These are phyloP conservation scores for Tetrahymena malaccensis DNA, from an alignment of 73 alveolate genomes.

Conservation along the genomic window DNA sequence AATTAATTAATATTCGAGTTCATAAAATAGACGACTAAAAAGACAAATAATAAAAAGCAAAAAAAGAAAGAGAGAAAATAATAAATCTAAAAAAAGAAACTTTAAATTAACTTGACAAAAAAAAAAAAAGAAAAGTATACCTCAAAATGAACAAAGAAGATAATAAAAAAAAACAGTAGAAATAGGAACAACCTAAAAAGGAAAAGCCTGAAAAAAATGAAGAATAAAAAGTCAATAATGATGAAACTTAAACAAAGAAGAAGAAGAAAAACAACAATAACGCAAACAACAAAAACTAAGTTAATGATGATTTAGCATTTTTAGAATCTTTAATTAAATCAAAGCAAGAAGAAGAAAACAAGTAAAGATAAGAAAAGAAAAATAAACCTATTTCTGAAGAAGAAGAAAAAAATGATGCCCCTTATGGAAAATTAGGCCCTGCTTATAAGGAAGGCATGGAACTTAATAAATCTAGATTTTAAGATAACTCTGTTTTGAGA, in stretches of 20 bases:
- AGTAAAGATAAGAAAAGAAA: not conserved
- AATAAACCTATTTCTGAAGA: not conserved
- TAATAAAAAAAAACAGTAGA: not conserved
- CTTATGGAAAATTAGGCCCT: constrained; percentile 24
- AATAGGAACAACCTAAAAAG: not conserved
- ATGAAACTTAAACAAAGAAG: not conserved
- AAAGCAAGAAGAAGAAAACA: not conserved
- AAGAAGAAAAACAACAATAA: not conserved
- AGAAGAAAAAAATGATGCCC: not conserved
- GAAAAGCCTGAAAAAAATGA: not conserved
- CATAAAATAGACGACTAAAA: not conserved
- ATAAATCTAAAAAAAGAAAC: not conserved
- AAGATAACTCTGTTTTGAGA: constrained; percentile 24
- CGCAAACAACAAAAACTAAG: not conserved
- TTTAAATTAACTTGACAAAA: not conserved
- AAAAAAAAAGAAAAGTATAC: not conserved
- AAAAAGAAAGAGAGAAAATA: not conserved
- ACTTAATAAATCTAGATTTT: constrained; percentile 18
- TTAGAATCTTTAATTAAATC: not conserved
- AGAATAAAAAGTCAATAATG: not conserved
- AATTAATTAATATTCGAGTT: not conserved
- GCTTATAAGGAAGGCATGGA: constrained; percentile 27
- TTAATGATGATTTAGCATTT: not conserved
- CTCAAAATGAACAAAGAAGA: not conserved
- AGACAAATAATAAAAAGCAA: not conserved